Evolutionary conservation across 2,329 filamentous ascomycete species (phyloP).

Genomic region (Aspergillus piperis): DNA sequence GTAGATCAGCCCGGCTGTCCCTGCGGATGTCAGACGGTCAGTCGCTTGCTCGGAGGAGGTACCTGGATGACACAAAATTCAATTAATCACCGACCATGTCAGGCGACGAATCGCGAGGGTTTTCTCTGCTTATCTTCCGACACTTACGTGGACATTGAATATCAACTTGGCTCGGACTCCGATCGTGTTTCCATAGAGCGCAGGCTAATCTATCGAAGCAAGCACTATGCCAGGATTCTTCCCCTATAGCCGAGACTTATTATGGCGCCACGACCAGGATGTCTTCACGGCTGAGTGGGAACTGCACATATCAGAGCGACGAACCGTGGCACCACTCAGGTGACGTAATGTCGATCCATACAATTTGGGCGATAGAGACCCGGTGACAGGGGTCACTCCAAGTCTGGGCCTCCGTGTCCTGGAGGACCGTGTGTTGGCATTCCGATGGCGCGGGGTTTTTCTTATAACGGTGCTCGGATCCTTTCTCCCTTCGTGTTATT

Average conservation of each 20-base stretch:
- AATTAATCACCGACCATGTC: not conserved
- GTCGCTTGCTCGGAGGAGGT: not conserved
- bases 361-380: not conserved
- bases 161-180: not conserved
- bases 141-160: not conserved
- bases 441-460: not conserved
- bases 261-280: not conserved
- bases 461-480: not conserved
- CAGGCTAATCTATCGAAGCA: not conserved
- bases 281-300: not conserved
- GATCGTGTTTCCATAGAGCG: not conserved
- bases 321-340: not conserved
- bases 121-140: not conserved
- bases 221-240: not conserved
- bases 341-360: constrained; percentile 1
- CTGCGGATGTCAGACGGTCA: not conserved
- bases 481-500: not conserved
- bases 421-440: constrained; percentile 1
- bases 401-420: not conserved
- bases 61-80: not conserved
- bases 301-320: not conserved
- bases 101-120: not conserved
- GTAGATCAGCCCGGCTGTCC: not conserved
- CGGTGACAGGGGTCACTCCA: not conserved
- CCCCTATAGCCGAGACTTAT: not conserved